phyloP scores from a whole-genome alignment of 2,329 filamentous ascomycete species.

The Dactylonectria estremocensis region DNA sequence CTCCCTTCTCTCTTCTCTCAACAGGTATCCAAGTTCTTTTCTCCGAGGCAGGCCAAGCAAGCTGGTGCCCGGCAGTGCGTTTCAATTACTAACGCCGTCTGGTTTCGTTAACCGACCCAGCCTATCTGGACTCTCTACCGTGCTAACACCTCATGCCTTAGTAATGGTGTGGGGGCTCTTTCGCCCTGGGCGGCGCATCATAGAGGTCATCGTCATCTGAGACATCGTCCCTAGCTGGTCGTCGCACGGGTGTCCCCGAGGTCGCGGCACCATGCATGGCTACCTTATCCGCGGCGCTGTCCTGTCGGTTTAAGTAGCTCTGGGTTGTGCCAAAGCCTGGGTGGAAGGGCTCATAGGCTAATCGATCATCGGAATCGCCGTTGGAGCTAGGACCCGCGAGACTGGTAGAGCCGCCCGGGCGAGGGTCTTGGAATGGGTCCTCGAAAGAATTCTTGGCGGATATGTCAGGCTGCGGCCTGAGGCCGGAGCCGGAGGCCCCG shows the following conservation, averaged over 20 bases:
- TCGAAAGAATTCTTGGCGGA: conserved; percentile 39
- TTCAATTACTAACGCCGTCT: background rate
- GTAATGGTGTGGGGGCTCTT: conserved; percentile 56
- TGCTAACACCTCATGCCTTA: conserved; percentile 29
- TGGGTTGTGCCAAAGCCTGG: conserved; percentile 52
- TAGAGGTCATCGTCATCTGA: conserved; percentile 59
- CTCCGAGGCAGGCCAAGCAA: conserved; percentile 6
- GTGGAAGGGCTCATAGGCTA: conserved; percentile 57
- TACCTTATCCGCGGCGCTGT: conserved; percentile 59
- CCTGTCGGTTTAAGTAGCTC: conserved; percentile 54
- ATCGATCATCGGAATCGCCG: conserved; percentile 41
- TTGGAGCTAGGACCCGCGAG: conserved; percentile 33
- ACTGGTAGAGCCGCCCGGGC: conserved; percentile 38
- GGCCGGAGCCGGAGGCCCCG: conserved; percentile 45
- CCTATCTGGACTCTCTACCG: background rate
- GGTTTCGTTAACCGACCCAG: background rate
- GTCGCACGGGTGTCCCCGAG: conserved; percentile 37
- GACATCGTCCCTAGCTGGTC: conserved; percentile 44
- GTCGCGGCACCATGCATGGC: conserved; percentile 58
- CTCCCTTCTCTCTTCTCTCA: background rate
- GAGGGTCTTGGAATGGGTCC: conserved; percentile 55
- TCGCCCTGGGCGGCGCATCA: conserved; percentile 56
- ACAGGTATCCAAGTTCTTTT: background rate
- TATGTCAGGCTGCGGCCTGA: conserved; percentile 36
- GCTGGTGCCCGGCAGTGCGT: background rate